Percentiles rank a stretch among this genome's conserved stretches.
Evolutionary conservation across 2,329 filamentous ascomycete genomes (phyloP).

Genomic region (Colletotrichum caudatum): DNA sequence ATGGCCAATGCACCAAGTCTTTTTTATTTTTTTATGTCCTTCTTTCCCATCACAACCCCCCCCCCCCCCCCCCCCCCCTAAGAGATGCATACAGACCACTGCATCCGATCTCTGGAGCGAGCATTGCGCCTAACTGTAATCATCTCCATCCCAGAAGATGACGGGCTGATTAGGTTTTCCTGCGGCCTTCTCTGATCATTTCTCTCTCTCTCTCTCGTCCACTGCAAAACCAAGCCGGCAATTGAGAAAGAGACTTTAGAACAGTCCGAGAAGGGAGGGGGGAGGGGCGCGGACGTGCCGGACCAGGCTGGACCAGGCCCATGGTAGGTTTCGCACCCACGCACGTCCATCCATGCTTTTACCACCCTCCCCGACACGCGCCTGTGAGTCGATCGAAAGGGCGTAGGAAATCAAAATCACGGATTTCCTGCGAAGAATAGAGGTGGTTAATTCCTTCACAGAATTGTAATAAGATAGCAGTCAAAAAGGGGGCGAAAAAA

Average conservation of each 20-base stretch:
- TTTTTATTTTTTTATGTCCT: background rate
- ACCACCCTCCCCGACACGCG: conserved; percentile 15
- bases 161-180: background rate
- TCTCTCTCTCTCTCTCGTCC: background rate
- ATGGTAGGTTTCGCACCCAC: no score
- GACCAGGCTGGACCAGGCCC: no score
- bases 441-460: background rate
- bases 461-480: background rate
- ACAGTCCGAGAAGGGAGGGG: background rate
- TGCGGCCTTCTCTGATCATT: background rate
- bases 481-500: no score
- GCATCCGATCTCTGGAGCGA: background rate
- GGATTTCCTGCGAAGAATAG: conserved; percentile 1
- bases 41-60: no score
- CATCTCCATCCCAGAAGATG: background rate
- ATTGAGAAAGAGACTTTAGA: background rate
- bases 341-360: no score
- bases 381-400: conserved; percentile 25
- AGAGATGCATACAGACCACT: background rate
- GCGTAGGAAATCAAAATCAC: background rate
- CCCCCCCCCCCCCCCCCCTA: no score
- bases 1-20: background rate
- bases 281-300: no score
- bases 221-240: conserved; percentile 31
- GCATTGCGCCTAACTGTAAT: background rate